Evolutionary conservation across 306 rosid species (phyloP), one percentile per base, ranked within the genome.

Genomic region (Argentina anserina): DNA sequence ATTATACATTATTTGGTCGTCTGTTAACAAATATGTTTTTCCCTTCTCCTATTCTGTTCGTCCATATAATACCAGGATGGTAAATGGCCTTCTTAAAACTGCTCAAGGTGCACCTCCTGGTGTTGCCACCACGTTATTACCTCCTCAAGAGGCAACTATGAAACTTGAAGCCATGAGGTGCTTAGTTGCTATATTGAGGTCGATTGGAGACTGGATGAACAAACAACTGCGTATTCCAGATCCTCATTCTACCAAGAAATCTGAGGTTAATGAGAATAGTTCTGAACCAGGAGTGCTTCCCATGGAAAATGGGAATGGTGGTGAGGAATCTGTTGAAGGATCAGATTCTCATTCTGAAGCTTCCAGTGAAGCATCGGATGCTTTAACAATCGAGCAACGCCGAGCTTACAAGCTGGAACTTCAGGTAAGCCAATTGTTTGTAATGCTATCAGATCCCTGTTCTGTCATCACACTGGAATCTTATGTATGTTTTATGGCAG

Each of bases 101-200:
- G 97, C 99, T 20, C 99, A 95, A 90, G 99, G 99, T 76, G 88
- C 81, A n/a, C 97, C 99, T 50, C 93, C 97, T 76, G 99, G 97
- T 86, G 93, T 84, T 65, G 84, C 80, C 29, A 92, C 97, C 74
- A 83, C 97, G 50, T 88, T 95, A 64, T 79, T 91, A 86, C 97
- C 99, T 52, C 93, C 93, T 62, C 99, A 95, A 83, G 99, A 95
- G 79, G 86, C 81, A 76, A 83, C 92, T 60, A 87, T 95, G 86
- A 90, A 90, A 84, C 85, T 90, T 79, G 97, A 95, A 85, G 93
- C 99, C 76, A 88, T 91, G 99, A 95, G 86, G 81, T 82, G 96
- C 85, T 83, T 95, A 77, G 97, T 95, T 43, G 90, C 85, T 74
- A 83, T 92, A 72, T 70, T 92, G 82, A 84, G 75, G 84, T 90